phyloP scores from a whole-genome alignment of 1,284 basidiomycete species.

The Melanopsichium pennsylvanicum region DNA sequence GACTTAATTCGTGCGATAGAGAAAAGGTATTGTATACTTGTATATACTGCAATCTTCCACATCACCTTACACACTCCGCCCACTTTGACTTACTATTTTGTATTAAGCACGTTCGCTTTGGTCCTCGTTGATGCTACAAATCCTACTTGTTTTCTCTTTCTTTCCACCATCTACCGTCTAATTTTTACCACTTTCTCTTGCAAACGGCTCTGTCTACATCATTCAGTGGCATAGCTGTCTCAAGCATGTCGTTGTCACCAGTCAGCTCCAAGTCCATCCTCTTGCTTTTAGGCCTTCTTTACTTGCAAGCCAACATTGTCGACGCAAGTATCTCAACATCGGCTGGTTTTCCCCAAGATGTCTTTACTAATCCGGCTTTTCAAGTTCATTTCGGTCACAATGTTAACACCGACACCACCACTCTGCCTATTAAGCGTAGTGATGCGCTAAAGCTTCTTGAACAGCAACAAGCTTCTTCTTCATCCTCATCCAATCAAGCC shows the following conservation, averaged over 20 bases:
- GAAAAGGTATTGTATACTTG: too few species aligned
- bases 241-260: constrained; percentile 7
- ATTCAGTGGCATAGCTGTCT: too few species aligned
- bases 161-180: not conserved
- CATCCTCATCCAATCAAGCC: not conserved
- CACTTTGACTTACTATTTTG: too few species aligned
- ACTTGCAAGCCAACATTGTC: constrained; percentile 13
- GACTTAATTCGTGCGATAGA: too few species aligned
- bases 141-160: too few species aligned
- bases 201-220: too few species aligned
- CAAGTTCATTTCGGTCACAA: constrained; percentile 12
- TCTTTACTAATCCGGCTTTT: constrained; percentile 46
- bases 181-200: not conserved
- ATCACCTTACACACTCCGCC: too few species aligned
- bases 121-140: too few species aligned
- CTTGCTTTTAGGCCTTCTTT: constrained; percentile 26
- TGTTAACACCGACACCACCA: not conserved
- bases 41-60: too few species aligned
- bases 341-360: constrained; percentile 37
- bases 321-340: constrained; percentile 32
- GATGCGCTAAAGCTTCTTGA: constrained; percentile 30
- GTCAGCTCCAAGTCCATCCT: constrained; percentile 22
- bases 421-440: constrained; percentile 25
- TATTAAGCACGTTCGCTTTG: too few species aligned
- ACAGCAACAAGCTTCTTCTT: constrained; percentile 21